Evolutionary conservation across 345 rosid species (phyloP), one percentile per base, ranked within the genome.

Genomic region (Triadica sebifera): DNA sequence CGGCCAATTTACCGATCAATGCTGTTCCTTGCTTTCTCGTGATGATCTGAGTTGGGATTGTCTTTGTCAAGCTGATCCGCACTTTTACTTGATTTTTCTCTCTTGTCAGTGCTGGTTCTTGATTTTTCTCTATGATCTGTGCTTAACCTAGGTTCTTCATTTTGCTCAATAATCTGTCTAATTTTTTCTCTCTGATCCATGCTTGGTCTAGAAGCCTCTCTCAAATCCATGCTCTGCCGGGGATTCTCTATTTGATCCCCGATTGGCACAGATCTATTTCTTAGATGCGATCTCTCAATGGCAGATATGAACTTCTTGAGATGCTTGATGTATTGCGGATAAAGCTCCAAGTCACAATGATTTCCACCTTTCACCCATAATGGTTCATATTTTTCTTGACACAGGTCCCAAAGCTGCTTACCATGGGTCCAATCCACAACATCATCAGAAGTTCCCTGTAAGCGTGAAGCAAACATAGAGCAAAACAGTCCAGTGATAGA

Each of bases 291-390:
- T 80, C 86, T 90, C 70, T 88, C 95, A 4, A 94, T 70, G 4
- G 89, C 92, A 0, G 95, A 84, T 66, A 92, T 84, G 86, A 94
- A 94, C 82, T 94, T 94, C 85, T 87, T 88, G 12, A 92, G 87
- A 85, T 92, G 98, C 79, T 80, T 94, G 68, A 92, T 88, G 77
- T 92, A 94, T 58, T 94, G 92, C 0, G 98, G 98, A 67, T 75
- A 87, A 64, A 86, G 83, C 86, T 94, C 98, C 77, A 94, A 80
- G 76, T 92, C 94, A 49, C 98, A 92, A 39, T 92, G 98, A 74
- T 91, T 92, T 66, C 98, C 98, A 79, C 93, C 97, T 85, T 87
- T 89, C 71, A 94, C 81, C 97, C 97, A 94, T 41, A 92, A 83
- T 0, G 97, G 98, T 80, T 92, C 97, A 43, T 92, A 92, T 72